A percentile compares a stretch with the other conserved stretches of the same genome.
Conservation (phyloP, 306 rosid species). For the Citrullus amarus region DNA sequence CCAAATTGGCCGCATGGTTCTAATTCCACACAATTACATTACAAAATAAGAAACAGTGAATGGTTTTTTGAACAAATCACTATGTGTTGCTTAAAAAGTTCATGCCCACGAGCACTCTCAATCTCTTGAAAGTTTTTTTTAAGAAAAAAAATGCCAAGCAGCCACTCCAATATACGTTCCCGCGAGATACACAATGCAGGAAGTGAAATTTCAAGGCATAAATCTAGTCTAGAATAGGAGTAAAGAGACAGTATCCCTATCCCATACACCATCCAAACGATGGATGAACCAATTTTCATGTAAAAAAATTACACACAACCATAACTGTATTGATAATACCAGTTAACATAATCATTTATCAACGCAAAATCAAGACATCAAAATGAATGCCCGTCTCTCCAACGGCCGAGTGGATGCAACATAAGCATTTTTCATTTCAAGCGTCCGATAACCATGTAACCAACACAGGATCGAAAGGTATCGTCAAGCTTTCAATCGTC, state of each 20-base stretch:
- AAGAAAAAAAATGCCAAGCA: not conserved
- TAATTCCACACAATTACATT: not conserved
- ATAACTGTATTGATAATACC: not conserved
- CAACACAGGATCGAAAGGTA: not conserved
- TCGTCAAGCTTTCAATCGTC: not conserved
- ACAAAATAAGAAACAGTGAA: not conserved
- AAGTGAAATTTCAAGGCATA: not conserved
- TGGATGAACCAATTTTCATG: not conserved
- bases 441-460: not conserved
- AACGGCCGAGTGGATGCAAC: not conserved
- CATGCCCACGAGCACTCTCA: not conserved
- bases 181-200: not conserved
- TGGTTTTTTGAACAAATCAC: slow-evolving; percentile 1
- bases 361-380: not conserved
- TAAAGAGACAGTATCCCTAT: not conserved
- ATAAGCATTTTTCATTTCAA: not conserved
- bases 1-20: slow-evolving; percentile 47
- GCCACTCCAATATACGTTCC: not conserved
- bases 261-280: not conserved
- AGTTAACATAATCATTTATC: not conserved
- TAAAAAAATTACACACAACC: not conserved
- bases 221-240: not conserved
- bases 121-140: not conserved
- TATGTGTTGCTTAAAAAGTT: not conserved
- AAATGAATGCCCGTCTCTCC: not conserved